Evolutionary conservation across 306 rosid species (phyloP).

Genomic region (Sicyos edulis): DNA sequence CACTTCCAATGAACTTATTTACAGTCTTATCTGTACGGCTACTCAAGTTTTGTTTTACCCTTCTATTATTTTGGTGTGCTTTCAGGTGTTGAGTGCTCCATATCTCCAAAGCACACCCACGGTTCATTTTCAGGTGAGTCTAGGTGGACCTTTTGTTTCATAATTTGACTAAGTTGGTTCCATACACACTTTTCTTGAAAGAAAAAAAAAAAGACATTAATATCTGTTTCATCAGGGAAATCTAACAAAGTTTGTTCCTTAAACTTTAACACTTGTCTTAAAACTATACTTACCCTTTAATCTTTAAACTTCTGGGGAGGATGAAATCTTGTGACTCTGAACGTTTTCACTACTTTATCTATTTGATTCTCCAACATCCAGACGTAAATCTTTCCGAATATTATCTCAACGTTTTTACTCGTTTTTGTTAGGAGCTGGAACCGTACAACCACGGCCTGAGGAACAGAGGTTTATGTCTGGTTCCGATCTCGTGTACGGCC

Average conservation of each 20-base stretch:
- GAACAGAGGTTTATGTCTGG: slow-evolving; percentile 78
- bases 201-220: too few species aligned
- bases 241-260: neutral
- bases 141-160: slow-evolving; percentile 10
- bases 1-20: slow-evolving; percentile 2
- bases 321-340: neutral
- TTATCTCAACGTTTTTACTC: too few species aligned
- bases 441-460: slow-evolving; percentile 54
- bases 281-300: neutral
- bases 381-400: too few species aligned
- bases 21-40: neutral
- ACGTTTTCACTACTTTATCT: neutral
- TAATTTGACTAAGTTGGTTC: neutral
- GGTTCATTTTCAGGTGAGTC: slow-evolving; percentile 56
- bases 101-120: slow-evolving; percentile 59
- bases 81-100: slow-evolving; percentile 92
- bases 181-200: neutral
- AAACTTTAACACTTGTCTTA: neutral
- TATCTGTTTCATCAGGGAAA: neutral
- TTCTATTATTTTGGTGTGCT: slow-evolving; percentile 5
- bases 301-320: neutral
- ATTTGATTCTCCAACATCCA: neutral
- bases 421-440: slow-evolving; percentile 49
- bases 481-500: slow-evolving; percentile 59
- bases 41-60: neutral